These are phyloP conservation scores for Pythium guiyangense DNA, from an alignment of 352 stramenopile genomes.

Conservation along the genomic window DNA sequence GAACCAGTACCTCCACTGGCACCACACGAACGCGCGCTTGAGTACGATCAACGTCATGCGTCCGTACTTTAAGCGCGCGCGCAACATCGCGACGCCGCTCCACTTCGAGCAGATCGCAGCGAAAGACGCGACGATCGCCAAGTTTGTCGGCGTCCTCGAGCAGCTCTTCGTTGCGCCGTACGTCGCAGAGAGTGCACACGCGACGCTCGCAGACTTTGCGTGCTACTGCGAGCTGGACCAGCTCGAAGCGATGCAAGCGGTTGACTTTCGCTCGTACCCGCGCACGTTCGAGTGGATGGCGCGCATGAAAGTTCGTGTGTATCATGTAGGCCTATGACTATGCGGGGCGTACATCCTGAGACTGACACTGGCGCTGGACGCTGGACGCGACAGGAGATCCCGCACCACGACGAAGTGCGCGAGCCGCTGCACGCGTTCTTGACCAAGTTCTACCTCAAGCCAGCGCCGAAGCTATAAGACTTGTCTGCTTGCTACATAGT, in stretches of 20 bases:
- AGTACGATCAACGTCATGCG: conserved; percentile 40
- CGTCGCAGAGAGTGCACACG: conserved; percentile 3
- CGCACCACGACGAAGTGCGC: conserved; percentile 29
- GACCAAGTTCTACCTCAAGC: conserved; percentile 18
- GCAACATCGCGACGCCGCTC: conserved; percentile 7
- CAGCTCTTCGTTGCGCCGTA: conserved; percentile 17
- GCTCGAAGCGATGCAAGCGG: too few relatives aligned
- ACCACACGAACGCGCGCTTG: conserved; percentile 51
- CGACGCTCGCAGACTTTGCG: conserved; percentile 33
- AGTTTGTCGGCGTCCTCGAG: conserved; percentile 22
- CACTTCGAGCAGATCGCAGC: conserved; percentile 17
- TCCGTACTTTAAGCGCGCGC: conserved; percentile 20
- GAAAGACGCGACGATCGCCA: conserved; percentile 17
- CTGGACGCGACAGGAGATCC: conserved; percentile 13
- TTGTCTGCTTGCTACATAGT: too few relatives aligned
- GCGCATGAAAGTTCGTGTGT: too few relatives aligned
- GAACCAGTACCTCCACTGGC: conserved; percentile 66
- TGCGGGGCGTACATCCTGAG: too few relatives aligned
- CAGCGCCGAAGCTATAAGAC: conserved; percentile 4
- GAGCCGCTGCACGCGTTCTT: conserved; percentile 29
- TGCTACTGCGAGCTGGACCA: conserved; percentile 41
- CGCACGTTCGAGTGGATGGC: too few relatives aligned
- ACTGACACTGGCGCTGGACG: too few relatives aligned
- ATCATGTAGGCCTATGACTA: too few relatives aligned
- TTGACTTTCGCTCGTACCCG: too few relatives aligned